Conservation (phyloP, 441 rosid genomes). For the Brassica balearica region DNA sequence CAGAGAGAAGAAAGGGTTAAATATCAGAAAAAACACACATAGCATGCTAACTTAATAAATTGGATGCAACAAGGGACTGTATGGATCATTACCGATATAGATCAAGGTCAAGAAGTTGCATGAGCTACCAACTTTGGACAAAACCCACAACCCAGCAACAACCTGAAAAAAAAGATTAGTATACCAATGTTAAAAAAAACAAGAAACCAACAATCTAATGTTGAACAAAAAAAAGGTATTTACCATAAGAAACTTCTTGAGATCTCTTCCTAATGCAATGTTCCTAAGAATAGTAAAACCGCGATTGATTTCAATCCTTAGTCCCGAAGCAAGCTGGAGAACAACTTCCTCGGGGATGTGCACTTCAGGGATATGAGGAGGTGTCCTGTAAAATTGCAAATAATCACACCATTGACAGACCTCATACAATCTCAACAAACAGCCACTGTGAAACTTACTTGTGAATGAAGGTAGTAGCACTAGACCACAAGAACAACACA, state of each 20-base stretch:
- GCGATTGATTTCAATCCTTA: slow-evolving; percentile 72
- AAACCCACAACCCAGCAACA: slow-evolving; percentile 74
- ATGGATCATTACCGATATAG: slow-evolving; percentile 65
- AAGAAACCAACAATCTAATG: neutral
- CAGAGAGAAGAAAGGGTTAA: neutral
- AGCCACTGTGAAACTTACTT: neutral
- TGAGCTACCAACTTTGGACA: slow-evolving; percentile 72
- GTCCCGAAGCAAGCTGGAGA: slow-evolving; percentile 70
- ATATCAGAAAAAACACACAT: neutral
- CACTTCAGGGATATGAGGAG: slow-evolving; percentile 83
- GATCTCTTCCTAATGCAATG: slow-evolving; percentile 88
- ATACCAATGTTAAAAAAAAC: neutral
- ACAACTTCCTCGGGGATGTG: slow-evolving; percentile 78
- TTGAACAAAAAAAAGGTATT: neutral
- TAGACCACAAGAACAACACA: slow-evolving; percentile 80
- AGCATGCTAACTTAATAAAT: neutral
- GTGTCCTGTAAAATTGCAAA: slow-evolving; percentile 50
- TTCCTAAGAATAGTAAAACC: slow-evolving; percentile 65
- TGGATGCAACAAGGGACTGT: neutral
- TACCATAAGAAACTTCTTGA: slow-evolving; percentile 80
- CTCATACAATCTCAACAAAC: slow-evolving; percentile 4
- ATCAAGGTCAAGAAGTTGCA: slow-evolving; percentile 82
- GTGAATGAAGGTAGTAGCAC: slow-evolving; percentile 51
- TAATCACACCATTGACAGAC: neutral
- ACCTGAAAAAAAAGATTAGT: slow-evolving; percentile 52